A percentile compares a stretch with the other conserved stretches of the same genome.
Conservation (phyloP, 2,329 filamentous ascomycete species). For the Cordyceps cateniannulata region DNA sequence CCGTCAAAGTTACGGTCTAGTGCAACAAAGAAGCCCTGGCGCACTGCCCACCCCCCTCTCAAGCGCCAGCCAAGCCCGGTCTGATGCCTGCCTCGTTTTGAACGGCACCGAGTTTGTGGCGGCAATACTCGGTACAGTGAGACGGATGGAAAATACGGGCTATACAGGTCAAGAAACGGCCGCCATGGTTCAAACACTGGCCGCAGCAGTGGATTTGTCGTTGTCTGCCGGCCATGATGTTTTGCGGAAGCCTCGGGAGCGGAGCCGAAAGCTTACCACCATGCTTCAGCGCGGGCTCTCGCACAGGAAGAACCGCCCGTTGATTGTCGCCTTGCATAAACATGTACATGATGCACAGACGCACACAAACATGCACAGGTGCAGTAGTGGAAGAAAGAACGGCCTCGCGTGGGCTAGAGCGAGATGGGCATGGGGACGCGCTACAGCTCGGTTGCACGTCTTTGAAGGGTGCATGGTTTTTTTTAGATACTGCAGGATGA, state of each 20-base stretch:
- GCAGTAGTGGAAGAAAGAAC: too few relatives aligned
- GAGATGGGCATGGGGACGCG: too few relatives aligned
- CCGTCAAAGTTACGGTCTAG: background rate
- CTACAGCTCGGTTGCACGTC: too few relatives aligned
- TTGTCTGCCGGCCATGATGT: background rate
- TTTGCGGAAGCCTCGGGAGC: background rate
- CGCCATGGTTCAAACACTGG: background rate
- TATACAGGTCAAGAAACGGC: too few relatives aligned
- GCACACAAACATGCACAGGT: background rate
- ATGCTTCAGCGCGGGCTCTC: background rate
- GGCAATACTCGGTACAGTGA: too few relatives aligned
- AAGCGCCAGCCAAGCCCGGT: background rate
- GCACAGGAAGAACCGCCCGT: background rate
- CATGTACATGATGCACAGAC: background rate
- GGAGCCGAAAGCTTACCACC: background rate
- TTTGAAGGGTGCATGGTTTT: too few relatives aligned
- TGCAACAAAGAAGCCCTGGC: background rate
- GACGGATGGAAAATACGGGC: too few relatives aligned
- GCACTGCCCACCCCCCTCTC: background rate
- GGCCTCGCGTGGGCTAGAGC: too few relatives aligned
- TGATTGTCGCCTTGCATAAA: background rate
- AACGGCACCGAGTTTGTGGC: too few relatives aligned
- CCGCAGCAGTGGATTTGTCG: background rate
- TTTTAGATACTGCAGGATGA: too few relatives aligned
- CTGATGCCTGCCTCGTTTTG: background rate